phyloP scores from a whole-genome alignment of 1,139 yeast genomes.

The Candida albicans region DNA sequence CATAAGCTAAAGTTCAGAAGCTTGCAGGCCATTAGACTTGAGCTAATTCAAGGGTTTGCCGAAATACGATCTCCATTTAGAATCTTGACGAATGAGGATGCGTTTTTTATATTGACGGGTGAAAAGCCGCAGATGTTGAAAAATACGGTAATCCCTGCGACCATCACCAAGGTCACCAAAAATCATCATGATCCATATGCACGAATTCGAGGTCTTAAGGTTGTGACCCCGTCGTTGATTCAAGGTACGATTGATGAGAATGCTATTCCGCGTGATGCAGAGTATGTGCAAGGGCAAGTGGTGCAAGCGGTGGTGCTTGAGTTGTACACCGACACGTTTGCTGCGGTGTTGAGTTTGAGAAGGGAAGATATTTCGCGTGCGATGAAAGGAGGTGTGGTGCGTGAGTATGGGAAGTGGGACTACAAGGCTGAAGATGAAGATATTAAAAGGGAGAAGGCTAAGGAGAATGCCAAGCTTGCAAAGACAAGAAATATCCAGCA shows the following conservation, averaged over 20 bases:
- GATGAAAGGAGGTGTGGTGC: slow-evolving; percentile 46
- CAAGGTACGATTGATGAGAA: slow-evolving; percentile 71
- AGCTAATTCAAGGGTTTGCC: slow-evolving; percentile 80
- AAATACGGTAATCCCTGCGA: slow-evolving; percentile 79
- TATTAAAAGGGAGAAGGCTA: slow-evolving; percentile 53
- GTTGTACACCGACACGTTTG: slow-evolving; percentile 69
- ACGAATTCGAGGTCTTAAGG: slow-evolving; percentile 48
- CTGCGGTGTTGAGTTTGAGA: slow-evolving; percentile 70
- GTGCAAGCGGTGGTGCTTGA: slow-evolving; percentile 77
- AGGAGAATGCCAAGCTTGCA: slow-evolving; percentile 56
- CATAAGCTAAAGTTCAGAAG: slow-evolving; percentile 81
- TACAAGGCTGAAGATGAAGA: slow-evolving; percentile 74
- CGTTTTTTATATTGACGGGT: slow-evolving; percentile 88
- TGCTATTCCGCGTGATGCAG: slow-evolving; percentile 56
- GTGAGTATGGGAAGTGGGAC: slow-evolving; percentile 78
- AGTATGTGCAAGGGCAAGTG: slow-evolving; percentile 68
- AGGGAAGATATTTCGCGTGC: slow-evolving; percentile 68
- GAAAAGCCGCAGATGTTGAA: slow-evolving; percentile 68
- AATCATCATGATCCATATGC: slow-evolving; percentile 39
- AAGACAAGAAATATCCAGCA: slow-evolving; percentile 81
- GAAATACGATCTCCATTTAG: slow-evolving; percentile 79
- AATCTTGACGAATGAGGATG: slow-evolving; percentile 63
- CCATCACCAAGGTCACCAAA: slow-evolving; percentile 56
- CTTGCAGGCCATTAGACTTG: slow-evolving; percentile 83
- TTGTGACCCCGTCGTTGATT: slow-evolving; percentile 73